Conservation (phyloP, 495 filamentous ascomycete genomes). For the Astrothelium subdiscretum region DNA sequence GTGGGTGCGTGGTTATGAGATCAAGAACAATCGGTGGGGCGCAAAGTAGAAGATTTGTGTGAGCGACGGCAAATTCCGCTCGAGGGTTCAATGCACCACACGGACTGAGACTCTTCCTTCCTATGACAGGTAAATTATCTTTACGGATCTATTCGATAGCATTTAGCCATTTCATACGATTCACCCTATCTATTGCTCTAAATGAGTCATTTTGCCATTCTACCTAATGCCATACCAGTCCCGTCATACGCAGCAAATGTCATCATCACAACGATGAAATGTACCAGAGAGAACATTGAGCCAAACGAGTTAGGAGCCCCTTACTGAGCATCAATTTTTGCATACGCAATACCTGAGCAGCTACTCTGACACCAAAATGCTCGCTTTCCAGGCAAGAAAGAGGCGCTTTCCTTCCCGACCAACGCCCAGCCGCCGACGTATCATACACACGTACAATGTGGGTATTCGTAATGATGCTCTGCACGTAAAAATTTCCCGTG, state of each 20-base stretch:
- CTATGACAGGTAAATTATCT: no score
- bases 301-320: background rate
- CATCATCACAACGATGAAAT: no score
- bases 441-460: constrained; percentile 1
- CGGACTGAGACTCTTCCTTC: no score
- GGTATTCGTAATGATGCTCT: background rate
- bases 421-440: background rate
- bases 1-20: background rate
- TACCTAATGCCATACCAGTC: no score
- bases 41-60: background rate
- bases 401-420: background rate
- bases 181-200: no score
- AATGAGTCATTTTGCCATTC: no score
- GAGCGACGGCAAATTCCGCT: background rate
- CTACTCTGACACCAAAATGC: background rate
- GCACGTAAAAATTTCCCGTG: background rate
- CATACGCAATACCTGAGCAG: background rate
- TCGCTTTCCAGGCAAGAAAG: background rate
- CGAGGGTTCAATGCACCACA: background rate
- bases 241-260: no score
- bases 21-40: no score
- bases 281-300: background rate
- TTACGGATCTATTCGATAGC: no score
- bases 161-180: no score
- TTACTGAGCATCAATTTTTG: background rate